Evolutionary conservation across 2,329 filamentous ascomycete genomes (phyloP), one percentile per base, ranked within the genome.

Genomic region (Phaeophleospora eucalypticola): DNA sequence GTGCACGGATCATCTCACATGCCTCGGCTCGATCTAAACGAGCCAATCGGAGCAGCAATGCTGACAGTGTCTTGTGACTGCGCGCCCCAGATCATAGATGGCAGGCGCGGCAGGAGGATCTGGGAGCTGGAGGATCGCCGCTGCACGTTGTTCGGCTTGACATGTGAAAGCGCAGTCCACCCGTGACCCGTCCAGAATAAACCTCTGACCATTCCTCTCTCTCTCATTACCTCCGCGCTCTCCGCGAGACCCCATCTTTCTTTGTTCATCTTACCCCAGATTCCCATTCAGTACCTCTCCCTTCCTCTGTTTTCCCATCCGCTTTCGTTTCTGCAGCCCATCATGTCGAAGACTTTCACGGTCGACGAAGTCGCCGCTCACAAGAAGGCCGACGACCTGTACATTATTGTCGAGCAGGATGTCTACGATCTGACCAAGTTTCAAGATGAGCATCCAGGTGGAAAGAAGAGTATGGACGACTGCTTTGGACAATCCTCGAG

Each of bases 381-480:
- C 71, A 95, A 89, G 78, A 95, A 91, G 74, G 71, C 84, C 37
- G 82, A 89, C 64, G 84, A 84, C 66, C 77, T 96, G 52, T 97
- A 84, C 81, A 87, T 97, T 64, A 81, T 94, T 56, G 83, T 97
- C 58, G 91, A 97, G 58, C 86, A 90, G 62, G 91, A 97, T 70
- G 91, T 97, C 58, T 97, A 95, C 70, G 91, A 98, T 66, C 68
- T 97, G 61, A 95, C 89, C 60, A 89, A 71, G 53, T 77, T 75
- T 58, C 71, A 74, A 53, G 70, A 75, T 21, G 72, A 75, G 55
- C 72, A 75, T 55, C 88, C 88, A 1, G 87, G 87, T 58, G 87
- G 53, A 54, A 84, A 85, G 71, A 85, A 85, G 72, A 85, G 81
- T 83, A 54, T 47, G 57, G 39, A 27, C n/a, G 15, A 24, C 10